A percentile compares a stretch with the other conserved stretches of the same genome.
Conservation (phyloP, 768 basidiomycete genomes). For the Clitopilus hobsonii region DNA sequence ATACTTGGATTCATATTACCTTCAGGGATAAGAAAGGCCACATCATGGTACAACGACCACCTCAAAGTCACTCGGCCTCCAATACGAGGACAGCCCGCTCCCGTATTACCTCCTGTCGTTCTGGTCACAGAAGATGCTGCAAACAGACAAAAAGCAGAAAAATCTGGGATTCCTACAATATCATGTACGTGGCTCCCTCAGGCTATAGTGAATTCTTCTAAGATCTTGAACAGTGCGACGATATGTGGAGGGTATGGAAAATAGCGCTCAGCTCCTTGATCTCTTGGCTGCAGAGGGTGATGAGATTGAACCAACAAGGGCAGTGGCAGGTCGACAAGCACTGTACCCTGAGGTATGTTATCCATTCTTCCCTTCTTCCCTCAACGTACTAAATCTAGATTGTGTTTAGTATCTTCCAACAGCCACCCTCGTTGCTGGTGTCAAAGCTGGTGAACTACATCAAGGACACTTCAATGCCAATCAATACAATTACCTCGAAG, state of each 20-base stretch:
- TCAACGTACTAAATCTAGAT: neutral
- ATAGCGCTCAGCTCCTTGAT: slow-evolving; percentile 69
- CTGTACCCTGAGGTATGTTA: slow-evolving; percentile 70
- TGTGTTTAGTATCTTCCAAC: slow-evolving; percentile 70
- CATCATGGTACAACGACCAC: slow-evolving; percentile 84
- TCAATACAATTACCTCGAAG: slow-evolving; percentile 94
- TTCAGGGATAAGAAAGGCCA: slow-evolving; percentile 82
- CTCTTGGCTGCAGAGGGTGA: slow-evolving; percentile 69
- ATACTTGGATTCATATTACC: neutral
- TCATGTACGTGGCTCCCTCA: slow-evolving; percentile 45
- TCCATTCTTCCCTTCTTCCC: neutral
- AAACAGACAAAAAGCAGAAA: slow-evolving; percentile 73
- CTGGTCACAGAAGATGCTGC: slow-evolving; percentile 88
- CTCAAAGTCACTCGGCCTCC: slow-evolving; percentile 48
- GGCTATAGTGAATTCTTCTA: neutral
- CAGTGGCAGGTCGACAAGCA: slow-evolving; percentile 45
- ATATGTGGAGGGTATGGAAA: slow-evolving; percentile 75
- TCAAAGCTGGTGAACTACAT: slow-evolving; percentile 79
- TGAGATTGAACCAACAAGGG: slow-evolving; percentile 58
- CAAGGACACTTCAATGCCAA: slow-evolving; percentile 96
- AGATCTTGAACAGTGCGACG: slow-evolving; percentile 47
- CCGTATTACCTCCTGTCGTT: slow-evolving; percentile 56
- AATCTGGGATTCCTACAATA: slow-evolving; percentile 51
- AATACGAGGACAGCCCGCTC: slow-evolving; percentile 42
- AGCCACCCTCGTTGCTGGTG: slow-evolving; percentile 68